Evolutionary conservation across 768 basidiomycete species (phyloP).

Genomic region (Auricularia cornea): DNA sequence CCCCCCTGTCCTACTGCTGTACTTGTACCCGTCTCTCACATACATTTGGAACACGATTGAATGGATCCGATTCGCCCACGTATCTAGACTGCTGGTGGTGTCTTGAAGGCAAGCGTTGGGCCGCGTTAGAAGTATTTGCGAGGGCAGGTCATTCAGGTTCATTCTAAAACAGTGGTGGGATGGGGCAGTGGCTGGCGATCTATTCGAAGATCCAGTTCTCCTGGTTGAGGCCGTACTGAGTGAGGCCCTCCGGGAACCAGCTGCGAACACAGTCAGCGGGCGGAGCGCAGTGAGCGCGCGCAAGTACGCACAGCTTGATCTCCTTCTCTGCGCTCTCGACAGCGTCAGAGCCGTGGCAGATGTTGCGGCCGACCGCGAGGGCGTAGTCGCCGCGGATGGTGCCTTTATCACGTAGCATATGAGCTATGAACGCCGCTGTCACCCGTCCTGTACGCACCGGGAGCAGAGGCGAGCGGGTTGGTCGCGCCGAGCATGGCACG

Average conservation of each 20-base stretch:
- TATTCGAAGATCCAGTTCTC: slow-evolving; percentile 78
- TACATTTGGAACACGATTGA: too few species aligned
- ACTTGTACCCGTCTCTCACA: too few species aligned
- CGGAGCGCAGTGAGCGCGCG: slow-evolving; percentile 10
- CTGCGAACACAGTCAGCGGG: slow-evolving; percentile 27
- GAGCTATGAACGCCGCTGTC: neutral
- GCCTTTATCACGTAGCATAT: slow-evolving; percentile 33
- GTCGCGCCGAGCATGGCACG: slow-evolving; percentile 94
- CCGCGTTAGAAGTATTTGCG: too few species aligned
- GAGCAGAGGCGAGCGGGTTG: slow-evolving; percentile 84
- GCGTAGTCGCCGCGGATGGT: slow-evolving; percentile 95
- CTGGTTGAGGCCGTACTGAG: slow-evolving; percentile 59
- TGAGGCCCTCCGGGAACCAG: slow-evolving; percentile 86
- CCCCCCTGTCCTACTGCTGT: too few species aligned
- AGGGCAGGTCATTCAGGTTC: neutral
- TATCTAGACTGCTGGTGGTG: too few species aligned
- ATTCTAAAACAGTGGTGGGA: neutral
- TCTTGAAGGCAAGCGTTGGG: too few species aligned
- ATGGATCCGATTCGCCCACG: too few species aligned
- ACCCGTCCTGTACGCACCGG: slow-evolving; percentile 46
- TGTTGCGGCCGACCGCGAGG: slow-evolving; percentile 91
- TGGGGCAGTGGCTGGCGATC: slow-evolving; percentile 7
- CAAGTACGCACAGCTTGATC: slow-evolving; percentile 67
- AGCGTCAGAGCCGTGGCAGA: slow-evolving; percentile 86
- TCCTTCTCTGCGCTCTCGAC: slow-evolving; percentile 91